These are phyloP conservation scores for Cyclotella choctawhatcheeana DNA, from an alignment of 108 stramenopile genomes.

Conservation along the genomic window DNA sequence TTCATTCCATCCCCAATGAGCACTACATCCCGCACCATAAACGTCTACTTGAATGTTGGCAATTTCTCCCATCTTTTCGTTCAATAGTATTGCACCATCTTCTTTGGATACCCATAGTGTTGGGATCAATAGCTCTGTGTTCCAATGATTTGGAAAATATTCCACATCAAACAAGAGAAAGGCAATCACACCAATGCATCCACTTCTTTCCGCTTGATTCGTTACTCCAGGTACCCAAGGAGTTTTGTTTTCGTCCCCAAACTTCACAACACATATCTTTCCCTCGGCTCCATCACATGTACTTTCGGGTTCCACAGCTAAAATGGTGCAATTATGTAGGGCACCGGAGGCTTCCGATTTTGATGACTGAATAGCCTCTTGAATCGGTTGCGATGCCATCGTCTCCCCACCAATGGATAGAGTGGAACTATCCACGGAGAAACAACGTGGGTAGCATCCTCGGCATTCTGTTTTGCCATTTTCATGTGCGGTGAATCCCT, in stretches of 20 bases:
- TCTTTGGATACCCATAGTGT: not conserved
- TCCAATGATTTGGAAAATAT: not conserved
- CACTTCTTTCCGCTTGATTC: not conserved
- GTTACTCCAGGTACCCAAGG: not conserved
- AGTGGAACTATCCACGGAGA: not conserved
- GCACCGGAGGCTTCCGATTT: not conserved
- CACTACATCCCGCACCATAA: not conserved
- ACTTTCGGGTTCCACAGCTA: not conserved
- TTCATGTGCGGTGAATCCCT: not conserved
- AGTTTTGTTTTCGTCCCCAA: not conserved
- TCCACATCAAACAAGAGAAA: not conserved
- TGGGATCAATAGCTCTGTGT: not conserved
- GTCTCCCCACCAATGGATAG: not conserved
- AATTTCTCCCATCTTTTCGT: not conserved
- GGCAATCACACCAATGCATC: not conserved
- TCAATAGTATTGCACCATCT: not conserved
- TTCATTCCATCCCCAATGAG: too few relatives aligned
- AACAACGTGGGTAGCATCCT: not conserved
- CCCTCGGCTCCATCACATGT: not conserved
- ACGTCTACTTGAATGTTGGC: constrained; percentile 3
- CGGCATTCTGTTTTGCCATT: not conserved
- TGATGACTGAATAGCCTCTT: not conserved
- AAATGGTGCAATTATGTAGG: not conserved
- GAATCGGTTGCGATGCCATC: not conserved
- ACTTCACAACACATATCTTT: not conserved